Conservation (phyloP, 345 rosid genomes). For the Arabidopsis suecica region DNA sequence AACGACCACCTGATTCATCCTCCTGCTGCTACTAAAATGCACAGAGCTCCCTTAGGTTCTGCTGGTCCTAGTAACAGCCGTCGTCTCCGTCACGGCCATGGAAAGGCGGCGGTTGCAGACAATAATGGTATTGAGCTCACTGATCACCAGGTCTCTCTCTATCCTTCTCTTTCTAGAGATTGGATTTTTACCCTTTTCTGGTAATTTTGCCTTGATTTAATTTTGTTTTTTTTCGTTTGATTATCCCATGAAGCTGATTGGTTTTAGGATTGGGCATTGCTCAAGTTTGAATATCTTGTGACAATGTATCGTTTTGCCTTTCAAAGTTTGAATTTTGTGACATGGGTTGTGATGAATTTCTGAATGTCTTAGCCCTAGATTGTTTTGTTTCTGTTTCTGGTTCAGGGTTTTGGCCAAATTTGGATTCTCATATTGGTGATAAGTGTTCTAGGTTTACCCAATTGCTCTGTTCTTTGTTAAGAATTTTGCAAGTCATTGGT, state of each 20-base stretch:
- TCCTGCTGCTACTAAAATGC: constrained; percentile 57
- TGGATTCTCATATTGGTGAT: constrained; percentile 10
- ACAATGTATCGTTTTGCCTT: not conserved
- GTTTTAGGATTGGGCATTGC: constrained; percentile 25
- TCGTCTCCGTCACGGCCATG: constrained; percentile 55
- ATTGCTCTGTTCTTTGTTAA: constrained; percentile 28
- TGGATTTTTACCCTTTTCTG: not conserved
- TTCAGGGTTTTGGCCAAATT: constrained; percentile 2
- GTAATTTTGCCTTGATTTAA: not conserved
- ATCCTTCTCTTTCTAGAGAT: not conserved
- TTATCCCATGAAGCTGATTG: constrained; percentile 13
- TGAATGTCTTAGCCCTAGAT: not conserved
- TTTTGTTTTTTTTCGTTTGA: not conserved
- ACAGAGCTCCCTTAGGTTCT: constrained; percentile 47
- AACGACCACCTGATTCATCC: constrained; percentile 29
- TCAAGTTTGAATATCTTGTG: constrained; percentile 13
- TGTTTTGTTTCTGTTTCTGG: constrained; percentile 2
- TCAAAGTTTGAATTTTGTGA: constrained; percentile 28
- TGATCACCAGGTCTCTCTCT: constrained; percentile 68
- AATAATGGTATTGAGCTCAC: constrained; percentile 66
- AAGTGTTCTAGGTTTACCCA: not conserved
- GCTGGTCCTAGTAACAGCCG: constrained; percentile 49
- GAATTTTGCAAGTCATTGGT: constrained; percentile 2
- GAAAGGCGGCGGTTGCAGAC: constrained; percentile 50
- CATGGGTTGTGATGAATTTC: constrained; percentile 12